Percentiles rank a stretch among this genome's conserved stretches.
phyloP scores from a whole-genome alignment of 2,329 filamentous ascomycete genomes.

The Orbilia brochopaga region DNA sequence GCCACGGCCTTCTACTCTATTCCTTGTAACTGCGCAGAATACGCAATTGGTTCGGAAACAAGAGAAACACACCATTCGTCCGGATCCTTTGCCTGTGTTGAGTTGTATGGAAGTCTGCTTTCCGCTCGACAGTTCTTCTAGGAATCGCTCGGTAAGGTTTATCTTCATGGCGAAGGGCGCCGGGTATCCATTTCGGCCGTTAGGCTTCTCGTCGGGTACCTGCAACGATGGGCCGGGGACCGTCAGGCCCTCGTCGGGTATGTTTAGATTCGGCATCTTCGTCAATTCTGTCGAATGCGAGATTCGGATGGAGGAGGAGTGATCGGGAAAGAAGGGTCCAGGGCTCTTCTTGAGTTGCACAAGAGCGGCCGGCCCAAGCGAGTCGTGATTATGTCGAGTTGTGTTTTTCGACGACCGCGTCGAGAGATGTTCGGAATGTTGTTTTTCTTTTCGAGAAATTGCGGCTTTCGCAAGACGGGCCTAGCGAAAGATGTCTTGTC shows the following conservation, averaged over 20 bases:
- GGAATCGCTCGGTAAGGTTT: slow-evolving; percentile 47
- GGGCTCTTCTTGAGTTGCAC: slow-evolving; percentile 38
- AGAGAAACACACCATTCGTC: slow-evolving; percentile 50
- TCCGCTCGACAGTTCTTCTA: slow-evolving; percentile 45
- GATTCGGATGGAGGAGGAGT: slow-evolving; percentile 39
- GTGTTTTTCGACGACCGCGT: neutral
- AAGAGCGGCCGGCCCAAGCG: slow-evolving; percentile 22
- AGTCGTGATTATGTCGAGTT: slow-evolving; percentile 7
- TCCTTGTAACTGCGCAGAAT: slow-evolving; percentile 35
- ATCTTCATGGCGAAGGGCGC: slow-evolving; percentile 50
- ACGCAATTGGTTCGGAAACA: slow-evolving; percentile 47
- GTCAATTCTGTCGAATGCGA: slow-evolving; percentile 40
- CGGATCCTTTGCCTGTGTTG: slow-evolving; percentile 43
- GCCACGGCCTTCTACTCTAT: too few species aligned
- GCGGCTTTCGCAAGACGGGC: slow-evolving; percentile 11
- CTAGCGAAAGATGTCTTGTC: neutral
- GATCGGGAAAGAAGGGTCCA: neutral
- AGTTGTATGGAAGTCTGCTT: slow-evolving; percentile 44
- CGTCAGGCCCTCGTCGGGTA: slow-evolving; percentile 45
- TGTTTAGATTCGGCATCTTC: slow-evolving; percentile 44
- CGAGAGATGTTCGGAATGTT: neutral
- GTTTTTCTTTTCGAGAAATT: slow-evolving; percentile 9
- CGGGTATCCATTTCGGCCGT: slow-evolving; percentile 42
- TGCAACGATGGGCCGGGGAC: slow-evolving; percentile 49
- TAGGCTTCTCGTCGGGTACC: slow-evolving; percentile 50